These are phyloP conservation scores for Umbelopsis vinacea DNA, from an alignment of 192 early-diverging fungal species.

Conservation along the genomic window DNA sequence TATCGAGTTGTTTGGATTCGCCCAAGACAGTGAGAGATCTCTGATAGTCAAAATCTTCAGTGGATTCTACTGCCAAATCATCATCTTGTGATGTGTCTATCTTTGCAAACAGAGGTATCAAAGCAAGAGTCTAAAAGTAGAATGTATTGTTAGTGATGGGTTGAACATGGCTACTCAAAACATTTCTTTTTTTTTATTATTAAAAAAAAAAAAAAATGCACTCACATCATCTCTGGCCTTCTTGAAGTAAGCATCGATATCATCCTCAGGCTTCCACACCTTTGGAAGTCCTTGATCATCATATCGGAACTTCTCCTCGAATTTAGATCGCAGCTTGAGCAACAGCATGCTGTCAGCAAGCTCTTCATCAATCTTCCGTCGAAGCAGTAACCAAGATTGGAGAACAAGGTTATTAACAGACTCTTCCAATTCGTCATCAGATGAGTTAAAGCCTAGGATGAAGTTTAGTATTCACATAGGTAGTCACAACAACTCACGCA, in stretches of 20 bases:
- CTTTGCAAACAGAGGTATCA: slow-evolving; percentile 74
- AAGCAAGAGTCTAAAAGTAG: slow-evolving; percentile 48
- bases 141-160: no score
- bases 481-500: no score
- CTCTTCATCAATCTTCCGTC: slow-evolving; percentile 79
- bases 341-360: slow-evolving; percentile 83
- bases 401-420: slow-evolving; percentile 59
- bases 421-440: slow-evolving; percentile 53
- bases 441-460: slow-evolving; percentile 51
- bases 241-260: slow-evolving; percentile 89
- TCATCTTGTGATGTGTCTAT: slow-evolving; percentile 61
- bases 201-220: background rate
- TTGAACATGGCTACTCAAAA: background rate
- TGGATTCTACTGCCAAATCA: slow-evolving; percentile 42
- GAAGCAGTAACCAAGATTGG: slow-evolving; percentile 77
- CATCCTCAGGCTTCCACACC: slow-evolving; percentile 94
- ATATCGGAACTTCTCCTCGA: slow-evolving; percentile 94
- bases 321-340: slow-evolving; percentile 72
- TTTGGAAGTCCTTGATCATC: slow-evolving; percentile 91
- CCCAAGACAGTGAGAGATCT: slow-evolving; percentile 65
- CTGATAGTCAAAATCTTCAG: slow-evolving; percentile 62
- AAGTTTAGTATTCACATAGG: background rate
- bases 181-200: no score
- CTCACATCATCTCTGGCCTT: slow-evolving; percentile 67
- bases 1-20: slow-evolving; percentile 65